Evolutionary conservation across 441 rosid genomes (phyloP).

Genomic region (Populus hybrid): DNA sequence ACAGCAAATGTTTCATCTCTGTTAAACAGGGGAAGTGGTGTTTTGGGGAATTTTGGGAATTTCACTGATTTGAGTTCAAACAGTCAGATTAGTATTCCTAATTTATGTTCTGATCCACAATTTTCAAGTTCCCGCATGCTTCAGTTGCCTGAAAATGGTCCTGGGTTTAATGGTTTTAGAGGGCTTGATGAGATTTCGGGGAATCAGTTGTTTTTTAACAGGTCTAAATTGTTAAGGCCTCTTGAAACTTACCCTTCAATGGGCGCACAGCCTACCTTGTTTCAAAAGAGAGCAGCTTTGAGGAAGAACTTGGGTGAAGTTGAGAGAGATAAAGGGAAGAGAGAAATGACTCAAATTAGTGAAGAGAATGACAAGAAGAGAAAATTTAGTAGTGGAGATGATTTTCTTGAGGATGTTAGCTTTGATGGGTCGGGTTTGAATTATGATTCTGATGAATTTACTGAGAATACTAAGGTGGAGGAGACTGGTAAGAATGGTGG

Average conservation of each 20-base stretch:
- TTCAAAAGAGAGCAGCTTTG: constrained; percentile 65
- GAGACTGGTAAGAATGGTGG: constrained; percentile 45
- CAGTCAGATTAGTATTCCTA: constrained; percentile 29
- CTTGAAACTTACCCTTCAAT: constrained; percentile 55
- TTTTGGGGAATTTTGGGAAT: constrained; percentile 33
- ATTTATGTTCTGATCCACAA: constrained; percentile 30
- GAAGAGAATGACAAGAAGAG: constrained; percentile 38
- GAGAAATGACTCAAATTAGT: constrained; percentile 23
- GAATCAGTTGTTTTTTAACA: constrained; percentile 37
- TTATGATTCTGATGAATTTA: constrained; percentile 61
- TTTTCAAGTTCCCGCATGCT: constrained; percentile 28
- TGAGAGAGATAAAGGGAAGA: constrained; percentile 43
- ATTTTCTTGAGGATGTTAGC: constrained; percentile 41
- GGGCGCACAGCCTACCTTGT: constrained; percentile 66
- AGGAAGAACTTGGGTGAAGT: constrained; percentile 42
- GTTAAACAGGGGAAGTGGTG: constrained; percentile 36
- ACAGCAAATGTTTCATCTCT: constrained; percentile 24
- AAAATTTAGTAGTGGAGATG: constrained; percentile 26
- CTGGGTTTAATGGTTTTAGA: constrained; percentile 40
- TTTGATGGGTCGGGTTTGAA: constrained; percentile 50
- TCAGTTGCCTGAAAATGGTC: constrained; percentile 35
- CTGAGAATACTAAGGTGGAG: constrained; percentile 36
- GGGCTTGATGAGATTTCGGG: constrained; percentile 42
- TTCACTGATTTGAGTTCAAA: constrained; percentile 35
- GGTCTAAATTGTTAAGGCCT: constrained; percentile 58